Evolutionary conservation across 1,284 basidiomycete species (phyloP), one percentile per base, ranked within the genome.

Genomic region (Ustilago hordei): DNA sequence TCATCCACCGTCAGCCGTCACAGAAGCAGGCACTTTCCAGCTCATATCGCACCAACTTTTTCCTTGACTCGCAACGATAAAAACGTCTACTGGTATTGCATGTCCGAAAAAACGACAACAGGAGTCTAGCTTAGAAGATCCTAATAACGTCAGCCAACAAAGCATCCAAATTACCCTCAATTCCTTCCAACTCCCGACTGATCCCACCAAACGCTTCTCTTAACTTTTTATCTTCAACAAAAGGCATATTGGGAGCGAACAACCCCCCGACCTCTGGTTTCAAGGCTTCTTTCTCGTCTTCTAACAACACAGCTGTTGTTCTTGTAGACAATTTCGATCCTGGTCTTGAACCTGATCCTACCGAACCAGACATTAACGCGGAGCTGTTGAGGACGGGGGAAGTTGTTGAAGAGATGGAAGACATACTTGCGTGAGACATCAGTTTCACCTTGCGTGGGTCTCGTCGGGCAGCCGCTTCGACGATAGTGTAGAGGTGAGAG

Each of bases 391-490:
- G 52, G 6, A 54, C 19, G 6, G 52, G 52, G 15, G 32, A 36
- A 17, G 55, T 28, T n/a, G 41, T 13, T 4, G 57, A 67, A 19
- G 52, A 43, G 54, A 78, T 63, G 4, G 68, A 66, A 15, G 41
- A 45, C 47, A 73, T 69, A 55, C 57, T 61, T 17, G 66, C 68
- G 54, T 78, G 71, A 4, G 67, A 65, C 28, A 74, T 32, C 8
- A 78, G 64, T 8, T 52, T 35, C 7, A 3, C n/a, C 35, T 63
- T 65, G 36, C 71, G 65, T 7, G 78, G 75, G 38, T 75, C 76
- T 8, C 80, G 72, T 3, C 79, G 76, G 9, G 80, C 78, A 0
- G 81, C 82, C 3, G 78, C 78, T 38, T 84, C 81, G 32, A 81
- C 79, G 23, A 84, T 65, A 2, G 80, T 77, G 62, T 81, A 82